Conservation (phyloP, 805 yeast genomes). For the Pichia occidentalis region DNA sequence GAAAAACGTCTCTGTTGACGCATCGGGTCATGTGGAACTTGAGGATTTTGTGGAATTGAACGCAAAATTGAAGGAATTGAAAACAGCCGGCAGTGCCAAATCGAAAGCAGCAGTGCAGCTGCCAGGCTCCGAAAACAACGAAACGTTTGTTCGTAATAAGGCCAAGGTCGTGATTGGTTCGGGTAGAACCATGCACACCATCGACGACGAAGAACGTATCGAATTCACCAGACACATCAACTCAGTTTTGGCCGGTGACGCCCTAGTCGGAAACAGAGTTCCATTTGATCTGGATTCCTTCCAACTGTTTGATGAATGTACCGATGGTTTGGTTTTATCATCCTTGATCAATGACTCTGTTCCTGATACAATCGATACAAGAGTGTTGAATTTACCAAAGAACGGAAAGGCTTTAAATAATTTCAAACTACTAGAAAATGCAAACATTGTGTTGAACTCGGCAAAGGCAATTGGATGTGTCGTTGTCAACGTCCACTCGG, state of each 20-base stretch:
- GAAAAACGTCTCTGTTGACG: constrained; percentile 87
- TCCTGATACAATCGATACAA: constrained; percentile 96
- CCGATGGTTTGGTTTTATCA: constrained; percentile 89
- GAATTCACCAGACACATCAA: constrained; percentile 97
- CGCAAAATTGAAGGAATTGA: constrained; percentile 64
- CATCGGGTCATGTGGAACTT: constrained; percentile 93
- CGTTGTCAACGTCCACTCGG: constrained; percentile 95
- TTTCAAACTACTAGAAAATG: constrained; percentile 94
- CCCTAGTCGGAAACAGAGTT: constrained; percentile 72
- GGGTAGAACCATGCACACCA: constrained; percentile 85
- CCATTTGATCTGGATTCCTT: constrained; percentile 93
- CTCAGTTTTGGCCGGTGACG: constrained; percentile 82
- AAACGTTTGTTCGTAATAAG: constrained; percentile 40
- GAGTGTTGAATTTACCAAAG: constrained; percentile 88
- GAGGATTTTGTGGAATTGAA: constrained; percentile 87
- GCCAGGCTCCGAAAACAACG: constrained; percentile 23
- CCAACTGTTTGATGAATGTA: constrained; percentile 94
- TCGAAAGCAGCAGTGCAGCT: constrained; percentile 1
- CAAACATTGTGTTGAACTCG: constrained; percentile 94
- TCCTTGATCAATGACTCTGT: constrained; percentile 95
- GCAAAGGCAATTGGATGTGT: constrained; percentile 99
- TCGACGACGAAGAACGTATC: constrained; percentile 92
- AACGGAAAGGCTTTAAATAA: constrained; percentile 77
- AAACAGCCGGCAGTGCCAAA: constrained; percentile 14
- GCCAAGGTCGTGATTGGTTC: constrained; percentile 78